These are phyloP conservation scores for Hansenula sp. DNA, from an alignment of 1,139 yeast genomes.

Conservation along the genomic window DNA sequence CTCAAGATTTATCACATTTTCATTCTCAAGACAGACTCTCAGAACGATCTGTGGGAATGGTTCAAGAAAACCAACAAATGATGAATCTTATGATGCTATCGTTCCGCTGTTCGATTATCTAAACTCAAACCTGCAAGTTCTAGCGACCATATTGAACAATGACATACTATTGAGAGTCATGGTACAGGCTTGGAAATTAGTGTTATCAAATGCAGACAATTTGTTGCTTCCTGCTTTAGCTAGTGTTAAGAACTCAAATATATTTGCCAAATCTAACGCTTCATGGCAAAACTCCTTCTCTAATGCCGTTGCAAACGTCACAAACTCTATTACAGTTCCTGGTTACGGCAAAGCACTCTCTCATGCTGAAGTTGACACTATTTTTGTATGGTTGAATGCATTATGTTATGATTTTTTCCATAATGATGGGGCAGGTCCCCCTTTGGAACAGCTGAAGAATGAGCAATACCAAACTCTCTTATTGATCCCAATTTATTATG, in stretches of 20 bases:
- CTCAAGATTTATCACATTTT: slow-evolving; percentile 38
- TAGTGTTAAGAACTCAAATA: slow-evolving; percentile 43
- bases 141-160: slow-evolving; percentile 61
- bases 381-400: slow-evolving; percentile 68
- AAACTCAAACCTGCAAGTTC: slow-evolving; percentile 62
- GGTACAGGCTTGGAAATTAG: slow-evolving; percentile 73
- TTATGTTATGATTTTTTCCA: slow-evolving; percentile 71
- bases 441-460: slow-evolving; percentile 59
- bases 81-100: slow-evolving; percentile 63
- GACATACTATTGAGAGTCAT: slow-evolving; percentile 63
- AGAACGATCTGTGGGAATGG: slow-evolving; percentile 54
- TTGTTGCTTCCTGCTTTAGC: slow-evolving; percentile 70
- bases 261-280: slow-evolving; percentile 17
- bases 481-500: slow-evolving; percentile 66
- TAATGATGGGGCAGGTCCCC: slow-evolving; percentile 81
- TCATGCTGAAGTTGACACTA: slow-evolving; percentile 60
- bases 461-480: slow-evolving; percentile 62
- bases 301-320: slow-evolving; percentile 47
- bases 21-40: slow-evolving; percentile 45
- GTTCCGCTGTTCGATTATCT: slow-evolving; percentile 73
- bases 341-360: slow-evolving; percentile 57
- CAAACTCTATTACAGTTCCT: slow-evolving; percentile 29
- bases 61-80: slow-evolving; percentile 41
- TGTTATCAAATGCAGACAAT: slow-evolving; percentile 60
- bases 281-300: slow-evolving; percentile 48